phyloP scores from a whole-genome alignment of 2,329 filamentous ascomycete species.

The Gnomoniopsis smithogilvyi region DNA sequence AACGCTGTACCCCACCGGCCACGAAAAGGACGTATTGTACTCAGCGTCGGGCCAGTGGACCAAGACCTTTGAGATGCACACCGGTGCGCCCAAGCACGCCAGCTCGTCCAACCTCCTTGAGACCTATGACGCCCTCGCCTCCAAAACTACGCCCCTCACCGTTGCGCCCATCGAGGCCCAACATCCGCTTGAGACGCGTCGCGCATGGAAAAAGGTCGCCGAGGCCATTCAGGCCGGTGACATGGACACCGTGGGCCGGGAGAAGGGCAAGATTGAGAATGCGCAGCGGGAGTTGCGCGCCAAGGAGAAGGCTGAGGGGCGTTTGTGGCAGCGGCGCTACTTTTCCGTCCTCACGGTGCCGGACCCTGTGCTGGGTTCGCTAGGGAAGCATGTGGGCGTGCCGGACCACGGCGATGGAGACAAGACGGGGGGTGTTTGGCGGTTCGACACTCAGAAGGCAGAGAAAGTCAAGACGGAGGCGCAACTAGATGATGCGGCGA shows the following conservation, averaged over 20 bases:
- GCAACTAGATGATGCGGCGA: slow-evolving; percentile 32
- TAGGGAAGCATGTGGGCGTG: slow-evolving; percentile 46
- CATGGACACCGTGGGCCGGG: slow-evolving; percentile 72
- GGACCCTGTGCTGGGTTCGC: slow-evolving; percentile 41
- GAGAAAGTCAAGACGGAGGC: slow-evolving; percentile 36
- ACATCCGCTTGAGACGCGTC: slow-evolving; percentile 81
- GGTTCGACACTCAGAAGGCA: slow-evolving; percentile 47
- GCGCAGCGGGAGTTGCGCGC: slow-evolving; percentile 57
- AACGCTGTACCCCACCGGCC: slow-evolving; percentile 65
- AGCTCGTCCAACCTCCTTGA: slow-evolving; percentile 49
- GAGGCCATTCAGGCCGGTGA: slow-evolving; percentile 76
- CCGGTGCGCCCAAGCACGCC: slow-evolving; percentile 54
- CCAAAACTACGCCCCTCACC: slow-evolving; percentile 62
- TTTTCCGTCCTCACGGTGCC: slow-evolving; percentile 57
- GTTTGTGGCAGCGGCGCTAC: slow-evolving; percentile 79
- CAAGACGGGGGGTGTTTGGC: slow-evolving; percentile 60
- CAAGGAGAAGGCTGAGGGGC: slow-evolving; percentile 70
- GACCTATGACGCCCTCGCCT: slow-evolving; percentile 56
- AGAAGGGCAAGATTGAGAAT: slow-evolving; percentile 89
- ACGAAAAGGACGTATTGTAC: slow-evolving; percentile 73
- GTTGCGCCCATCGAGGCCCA: slow-evolving; percentile 74
- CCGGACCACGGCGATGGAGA: slow-evolving; percentile 51
- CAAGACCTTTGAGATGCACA: slow-evolving; percentile 73
- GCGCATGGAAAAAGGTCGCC: slow-evolving; percentile 85
- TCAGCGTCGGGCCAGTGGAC: slow-evolving; percentile 91